Evolutionary conservation across 73 alveolate genomes (phyloP), one percentile per base, ranked within the genome.

Genomic region (Blepharisma japonicum): DNA sequence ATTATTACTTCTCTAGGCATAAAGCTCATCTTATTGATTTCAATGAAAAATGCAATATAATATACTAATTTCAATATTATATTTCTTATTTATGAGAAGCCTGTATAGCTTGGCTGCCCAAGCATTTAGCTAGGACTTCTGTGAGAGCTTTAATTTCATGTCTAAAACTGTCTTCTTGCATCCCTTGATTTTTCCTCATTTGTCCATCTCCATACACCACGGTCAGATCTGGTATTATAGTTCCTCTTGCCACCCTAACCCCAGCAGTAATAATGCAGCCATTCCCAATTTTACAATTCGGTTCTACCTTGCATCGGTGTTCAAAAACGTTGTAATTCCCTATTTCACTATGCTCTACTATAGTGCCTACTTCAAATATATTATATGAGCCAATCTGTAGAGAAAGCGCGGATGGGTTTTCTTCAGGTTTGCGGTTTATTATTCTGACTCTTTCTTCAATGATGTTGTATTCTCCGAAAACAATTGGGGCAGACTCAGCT

Each of bases 381-480:
- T 92, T 92, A 81, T 84, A 92, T 80, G 77, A 72, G 7, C 98
- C 98, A 11, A 92, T 87, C 42, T 39, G 9, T 86, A 92, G 84
- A 27, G 66, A 77, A 20, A 49, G 39, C 25, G 77, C 79, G 45
- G 81, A 88, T 38, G 84, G 87, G 71, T 78, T 50, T 45, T 91
- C 96, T 39, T 86, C 79, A 68, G 80, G 90, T 50, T 91, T 79
- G 46, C 95, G 74, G 55, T 90, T 93, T 27, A 90, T 87, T 20
- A 92, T 92, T 51, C 78, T 68, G 6, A 90, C 96, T 54, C 79
- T 86, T 85, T 92, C 98, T 79, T 92, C 98, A 23, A 92, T 82
- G 55, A 92, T 92, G 81, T 90, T 90, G 79, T 86, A 84, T 70
- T 92, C 98, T 25, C 98, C 98, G 49, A 92, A 74, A 18, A 54